Percentiles rank a stretch among this genome's conserved stretches.
These are phyloP conservation scores for Tetrapisispora namnaoensis DNA, from an alignment of 805 yeast genomes.

Conservation along the genomic window DNA sequence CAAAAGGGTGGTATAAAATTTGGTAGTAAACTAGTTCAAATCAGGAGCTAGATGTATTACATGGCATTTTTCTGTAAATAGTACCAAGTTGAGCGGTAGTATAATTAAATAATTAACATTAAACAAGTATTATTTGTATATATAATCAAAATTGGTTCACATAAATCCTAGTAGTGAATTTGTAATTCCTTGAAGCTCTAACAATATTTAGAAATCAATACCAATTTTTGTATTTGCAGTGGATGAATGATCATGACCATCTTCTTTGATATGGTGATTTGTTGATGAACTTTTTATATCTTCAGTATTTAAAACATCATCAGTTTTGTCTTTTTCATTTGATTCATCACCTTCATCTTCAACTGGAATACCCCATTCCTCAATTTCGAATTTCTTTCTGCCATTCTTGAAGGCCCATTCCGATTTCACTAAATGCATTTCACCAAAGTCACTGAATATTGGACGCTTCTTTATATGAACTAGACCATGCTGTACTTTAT, in stretches of 20 bases:
- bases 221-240: slow-evolving; percentile 8
- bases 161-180: no score
- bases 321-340: background rate
- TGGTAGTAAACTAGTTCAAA: background rate
- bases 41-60: no score
- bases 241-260: background rate
- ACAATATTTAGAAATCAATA: slow-evolving; percentile 7
- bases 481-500: slow-evolving; percentile 76
- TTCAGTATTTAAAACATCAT: background rate
- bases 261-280: background rate
- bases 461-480: slow-evolving; percentile 70
- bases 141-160: no score
- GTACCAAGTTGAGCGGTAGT: background rate
- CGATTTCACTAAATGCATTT: slow-evolving; percentile 62
- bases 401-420: slow-evolving; percentile 86
- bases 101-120: no score
- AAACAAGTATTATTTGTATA: no score
- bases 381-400: slow-evolving; percentile 71
- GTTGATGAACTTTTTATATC: background rate
- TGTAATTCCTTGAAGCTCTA: background rate
- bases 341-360: slow-evolving; percentile 55
- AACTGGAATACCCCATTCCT: slow-evolving; percentile 95
- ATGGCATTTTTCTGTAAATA: background rate
- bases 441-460: slow-evolving; percentile 54
- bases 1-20: slow-evolving; percentile 2